Percentiles rank a stretch among this genome's conserved stretches.
Evolutionary conservation across 805 yeast genomes (phyloP).

Genomic region (Barnettozyma siamensis): DNA sequence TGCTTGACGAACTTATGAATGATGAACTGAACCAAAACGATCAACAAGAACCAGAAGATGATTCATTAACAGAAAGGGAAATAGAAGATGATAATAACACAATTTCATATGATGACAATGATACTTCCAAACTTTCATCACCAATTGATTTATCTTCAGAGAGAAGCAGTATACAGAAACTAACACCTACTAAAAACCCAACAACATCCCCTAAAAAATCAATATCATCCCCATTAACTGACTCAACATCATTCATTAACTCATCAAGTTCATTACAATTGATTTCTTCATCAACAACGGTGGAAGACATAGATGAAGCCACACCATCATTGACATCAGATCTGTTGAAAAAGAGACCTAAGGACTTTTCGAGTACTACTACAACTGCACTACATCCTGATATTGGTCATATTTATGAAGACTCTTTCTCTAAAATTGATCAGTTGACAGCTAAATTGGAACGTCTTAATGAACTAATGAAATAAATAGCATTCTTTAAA

Average conservation of each 20-base stretch:
- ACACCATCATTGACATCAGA: not conserved
- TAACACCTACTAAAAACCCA: not conserved
- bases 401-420: constrained; percentile 51
- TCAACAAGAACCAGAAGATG: not conserved
- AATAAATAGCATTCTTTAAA: constrained; percentile 7
- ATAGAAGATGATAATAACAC: constrained; percentile 10
- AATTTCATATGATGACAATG: constrained; percentile 10
- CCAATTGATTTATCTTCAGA: constrained; percentile 18
- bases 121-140: constrained; percentile 14
- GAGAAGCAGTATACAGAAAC: not conserved
- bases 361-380: not conserved
- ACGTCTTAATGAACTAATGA: constrained; percentile 12
- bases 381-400: constrained; percentile 32
- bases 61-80: constrained; percentile 10
- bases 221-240: constrained; percentile 14
- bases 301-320: not conserved
- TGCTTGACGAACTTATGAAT: constrained; percentile 29
- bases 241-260: constrained; percentile 20
- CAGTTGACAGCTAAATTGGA: constrained; percentile 26
- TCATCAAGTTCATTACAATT: constrained; percentile 20
- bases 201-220: constrained; percentile 7
- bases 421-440: constrained; percentile 46
- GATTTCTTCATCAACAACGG: constrained; percentile 8
- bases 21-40: constrained; percentile 19
- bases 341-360: not conserved